These are phyloP conservation scores for Fusarium verrucosum DNA, from an alignment of 2,329 filamentous ascomycete genomes.

Conservation along the genomic window DNA sequence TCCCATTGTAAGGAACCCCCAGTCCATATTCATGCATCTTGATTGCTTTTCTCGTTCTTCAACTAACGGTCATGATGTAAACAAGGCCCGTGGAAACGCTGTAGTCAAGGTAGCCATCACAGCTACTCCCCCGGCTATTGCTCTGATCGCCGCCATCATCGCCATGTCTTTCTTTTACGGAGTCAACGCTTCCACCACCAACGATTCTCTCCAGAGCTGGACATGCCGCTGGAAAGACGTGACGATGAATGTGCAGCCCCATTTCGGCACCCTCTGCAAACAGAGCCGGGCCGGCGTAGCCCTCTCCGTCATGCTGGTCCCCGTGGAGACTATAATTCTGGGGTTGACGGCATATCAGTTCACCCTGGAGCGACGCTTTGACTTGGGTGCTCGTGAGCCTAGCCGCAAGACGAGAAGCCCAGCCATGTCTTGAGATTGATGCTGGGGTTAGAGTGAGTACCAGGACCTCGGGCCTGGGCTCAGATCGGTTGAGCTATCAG, in stretches of 20 bases:
- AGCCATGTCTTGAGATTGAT: conserved; percentile 35
- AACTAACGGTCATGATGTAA: conserved; percentile 26
- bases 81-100: conserved; percentile 37
- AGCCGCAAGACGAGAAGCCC: conserved; percentile 50
- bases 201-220: conserved; percentile 69
- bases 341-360: conserved; percentile 57
- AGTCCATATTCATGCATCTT: not conserved
- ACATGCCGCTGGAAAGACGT: conserved; percentile 67
- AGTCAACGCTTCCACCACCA: conserved; percentile 61
- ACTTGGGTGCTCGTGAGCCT: conserved; percentile 32
- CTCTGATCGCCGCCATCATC: conserved; percentile 56
- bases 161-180: conserved; percentile 67
- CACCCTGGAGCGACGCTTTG: conserved; percentile 55
- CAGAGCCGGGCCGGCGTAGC: conserved; percentile 65
- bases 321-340: conserved; percentile 62
- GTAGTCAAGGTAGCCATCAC: conserved; percentile 31
- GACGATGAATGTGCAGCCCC: conserved; percentile 61
- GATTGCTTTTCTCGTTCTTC: conserved; percentile 5
- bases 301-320: conserved; percentile 65
- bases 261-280: conserved; percentile 65
- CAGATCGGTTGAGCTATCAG: not conserved
- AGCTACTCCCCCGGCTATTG: conserved; percentile 44
- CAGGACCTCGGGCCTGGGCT: conserved; percentile 17
- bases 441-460: conserved; percentile 1
- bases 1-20: conserved; percentile 56